Evolutionary conservation across 495 filamentous ascomycete genomes (phyloP).

Genomic region (Xylaria flabelliformis): DNA sequence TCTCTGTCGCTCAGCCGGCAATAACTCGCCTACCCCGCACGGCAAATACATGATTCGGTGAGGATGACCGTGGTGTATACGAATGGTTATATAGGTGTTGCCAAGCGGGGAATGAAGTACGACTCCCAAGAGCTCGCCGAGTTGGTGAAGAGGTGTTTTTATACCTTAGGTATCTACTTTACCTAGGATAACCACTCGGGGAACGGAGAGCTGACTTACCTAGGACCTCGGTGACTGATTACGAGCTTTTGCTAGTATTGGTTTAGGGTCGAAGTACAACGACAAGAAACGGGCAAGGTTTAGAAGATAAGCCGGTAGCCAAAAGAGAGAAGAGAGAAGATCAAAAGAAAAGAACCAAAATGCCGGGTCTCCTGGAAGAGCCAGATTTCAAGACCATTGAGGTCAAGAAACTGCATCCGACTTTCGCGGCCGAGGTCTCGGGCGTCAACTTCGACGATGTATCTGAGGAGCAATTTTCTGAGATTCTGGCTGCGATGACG

Average conservation of each 20-base stretch:
- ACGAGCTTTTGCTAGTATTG: neutral
- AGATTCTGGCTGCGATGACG: slow-evolving; percentile 56
- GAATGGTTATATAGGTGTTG: neutral
- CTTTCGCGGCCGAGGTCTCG: slow-evolving; percentile 60
- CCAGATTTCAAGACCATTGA: slow-evolving; percentile 44
- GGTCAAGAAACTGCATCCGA: slow-evolving; percentile 57
- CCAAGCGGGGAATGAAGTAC: slow-evolving; percentile 13
- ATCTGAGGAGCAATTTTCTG: slow-evolving; percentile 52
- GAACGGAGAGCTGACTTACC: neutral
- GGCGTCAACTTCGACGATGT: slow-evolving; percentile 59
- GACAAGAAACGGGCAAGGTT: neutral
- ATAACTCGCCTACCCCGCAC: slow-evolving; percentile 12
- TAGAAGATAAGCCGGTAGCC: neutral
- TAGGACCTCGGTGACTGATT: neutral
- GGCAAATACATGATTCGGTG: slow-evolving; percentile 38
- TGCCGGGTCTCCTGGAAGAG: slow-evolving; percentile 38
- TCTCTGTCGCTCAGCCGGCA: neutral
- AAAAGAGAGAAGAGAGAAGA: neutral
- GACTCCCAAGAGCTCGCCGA: neutral
- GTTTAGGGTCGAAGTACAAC: neutral
- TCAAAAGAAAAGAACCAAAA: slow-evolving; percentile 21
- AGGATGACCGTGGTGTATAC: slow-evolving; percentile 18
- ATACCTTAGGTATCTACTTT: neutral
- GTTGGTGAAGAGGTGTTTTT: neutral
- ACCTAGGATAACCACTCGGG: neutral